Evolutionary conservation across 768 basidiomycete genomes (phyloP), one percentile per base, ranked within the genome.

Genomic region (Calvatia gigantea): DNA sequence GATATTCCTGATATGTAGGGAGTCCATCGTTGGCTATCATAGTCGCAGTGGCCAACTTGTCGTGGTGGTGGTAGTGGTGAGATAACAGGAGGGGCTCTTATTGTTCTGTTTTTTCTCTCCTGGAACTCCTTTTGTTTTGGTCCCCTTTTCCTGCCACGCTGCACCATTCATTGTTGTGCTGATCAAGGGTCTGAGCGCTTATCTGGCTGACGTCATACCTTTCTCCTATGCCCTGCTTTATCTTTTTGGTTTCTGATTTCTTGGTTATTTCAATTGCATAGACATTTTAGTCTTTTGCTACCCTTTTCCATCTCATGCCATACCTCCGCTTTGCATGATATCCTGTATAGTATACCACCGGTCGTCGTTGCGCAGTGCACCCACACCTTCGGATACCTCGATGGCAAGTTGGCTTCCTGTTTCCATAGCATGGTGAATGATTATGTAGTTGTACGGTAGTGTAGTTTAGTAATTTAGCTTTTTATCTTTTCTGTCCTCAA

Each of bases 1-100:
- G 78, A 76, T 28, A 31, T 6, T 38, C 12, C 15, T 37, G 48
- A 50, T 19, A 21, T 42, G 6, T 23, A 21, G 41, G 19, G 17
- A 37, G 35, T 5, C 33, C 14, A 23, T 14, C 21, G 32, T 2
- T 35, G 32, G 31, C 17, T 2, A 37, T 25, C 27, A 9, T 11
- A 37, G 33, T 37, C 37, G 35, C 8, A 25, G 14, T 7, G 50
- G n/a, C 43, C 1, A 4, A 39, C 25, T 21, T 35, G 42, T 25
- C 21, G 12, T 7, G 27, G 15, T 27, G 38, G 37, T 42, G 41
- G 25, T 19, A 5, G 21, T 42, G 9, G 41, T 23, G 39, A 27
- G 37, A 51, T n/a, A 27, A 39, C 8, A 5, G 21, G 9, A 7
- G 32, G 4, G 8, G 32, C 7, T 51, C 41, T 51, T 23, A 27